Evolutionary conservation across 176 grass and related monocot species (phyloP).

Genomic region (Oropetium thomaeum): DNA sequence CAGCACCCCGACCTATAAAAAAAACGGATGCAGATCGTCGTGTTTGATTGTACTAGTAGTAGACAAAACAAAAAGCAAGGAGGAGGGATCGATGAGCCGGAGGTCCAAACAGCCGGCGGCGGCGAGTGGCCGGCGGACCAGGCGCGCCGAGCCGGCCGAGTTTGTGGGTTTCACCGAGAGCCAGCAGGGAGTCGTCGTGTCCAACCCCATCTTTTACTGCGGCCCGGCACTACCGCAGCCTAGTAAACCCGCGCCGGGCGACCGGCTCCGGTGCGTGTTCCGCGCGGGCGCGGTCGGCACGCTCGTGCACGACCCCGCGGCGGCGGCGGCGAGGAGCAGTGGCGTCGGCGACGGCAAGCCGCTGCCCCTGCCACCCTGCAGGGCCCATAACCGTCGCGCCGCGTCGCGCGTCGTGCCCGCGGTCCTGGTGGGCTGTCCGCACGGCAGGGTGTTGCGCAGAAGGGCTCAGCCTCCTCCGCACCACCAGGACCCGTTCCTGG

Average conservation of each 20-base stretch:
- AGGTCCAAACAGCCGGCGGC: too few species aligned
- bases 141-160: too few species aligned
- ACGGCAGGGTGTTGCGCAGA: slow-evolving; percentile 12
- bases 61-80: too few species aligned
- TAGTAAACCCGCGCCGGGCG: background rate
- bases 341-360: slow-evolving; percentile 1
- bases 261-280: background rate
- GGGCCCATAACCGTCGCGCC: background rate
- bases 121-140: too few species aligned
- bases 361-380: slow-evolving; percentile 29
- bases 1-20: too few species aligned
- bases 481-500: slow-evolving; percentile 40
- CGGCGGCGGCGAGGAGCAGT: background rate
- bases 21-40: too few species aligned
- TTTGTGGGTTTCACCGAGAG: too few species aligned
- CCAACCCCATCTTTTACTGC: slow-evolving; percentile 29
- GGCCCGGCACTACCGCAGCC: too few species aligned
- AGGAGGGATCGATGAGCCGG: too few species aligned
- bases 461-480: background rate
- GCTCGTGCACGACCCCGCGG: background rate
- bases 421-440: background rate
- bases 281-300: background rate
- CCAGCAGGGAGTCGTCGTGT: slow-evolving; percentile 9
- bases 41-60: too few species aligned
- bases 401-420: background rate